Base-by-base conservation (phyloP, 768 basidiomycete genomes). In the Lentinula aciculospora region DNA sequence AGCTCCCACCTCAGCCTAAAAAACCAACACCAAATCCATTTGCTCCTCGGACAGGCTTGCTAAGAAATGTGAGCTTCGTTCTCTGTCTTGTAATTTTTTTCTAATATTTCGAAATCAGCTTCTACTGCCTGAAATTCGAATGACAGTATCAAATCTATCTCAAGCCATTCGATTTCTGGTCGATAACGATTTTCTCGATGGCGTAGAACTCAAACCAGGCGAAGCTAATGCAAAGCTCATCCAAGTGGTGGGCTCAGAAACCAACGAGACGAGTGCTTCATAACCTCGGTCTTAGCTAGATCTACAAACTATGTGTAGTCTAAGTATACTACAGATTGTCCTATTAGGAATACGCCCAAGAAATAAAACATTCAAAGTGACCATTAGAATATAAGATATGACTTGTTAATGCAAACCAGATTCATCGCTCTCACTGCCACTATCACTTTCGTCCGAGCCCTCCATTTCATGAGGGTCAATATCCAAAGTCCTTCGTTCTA, bases 81-180 rank as follows among this genome's bases (percentile, higher is more conserved):
- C 44, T 53, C 19, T 17, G 36, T 39, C n/a, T 49, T 42, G 15
- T 46, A 3, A n/a, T n/a, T 23, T 51, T 13, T 48, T 21, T 17
- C 51, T 66, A 46, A 64, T 23, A 9, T 23, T 23, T 39, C 49
- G 25, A 15, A 31, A 23, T 56, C 53, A 94, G 91, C 74, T 97
- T 12, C 78, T 97, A 4, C 74, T 88, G 19, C 90, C 88, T 12
- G 94, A 96, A 67, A 94, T 96, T 37, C 83, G 88, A 28, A 78
- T 90, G 62, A 95, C 94, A 0, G 80, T 94, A 3, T 95, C 93
- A 1, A 94, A 94, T 69, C 77, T 98, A 4, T 94, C 94, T 0
- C 95, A 98, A 69, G 92, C 91, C 4, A 91, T 97, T 61, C 84
- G 81, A 29, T 98, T 97, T 70, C 70, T 96, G 17, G 93, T 92